Percentiles rank a stretch among this genome's conserved stretches.
Conservation (phyloP, 73 alveolate genomes). For the Tetrahymena borealis region DNA sequence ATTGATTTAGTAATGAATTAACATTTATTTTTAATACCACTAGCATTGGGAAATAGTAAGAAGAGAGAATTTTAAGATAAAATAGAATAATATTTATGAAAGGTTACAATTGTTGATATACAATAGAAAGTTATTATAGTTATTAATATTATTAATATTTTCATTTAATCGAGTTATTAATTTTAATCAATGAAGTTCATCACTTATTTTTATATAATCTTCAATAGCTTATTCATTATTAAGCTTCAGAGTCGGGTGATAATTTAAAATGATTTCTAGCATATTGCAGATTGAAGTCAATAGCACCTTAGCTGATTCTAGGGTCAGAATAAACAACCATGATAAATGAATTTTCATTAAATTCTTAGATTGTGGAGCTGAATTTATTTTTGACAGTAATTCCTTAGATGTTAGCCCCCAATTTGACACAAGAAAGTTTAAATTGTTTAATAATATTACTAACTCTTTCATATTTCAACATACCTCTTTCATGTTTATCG, state of each 20-base stretch:
- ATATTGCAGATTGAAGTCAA: background rate
- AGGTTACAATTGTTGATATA: no score
- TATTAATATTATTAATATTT: no score
- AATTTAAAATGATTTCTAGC: background rate
- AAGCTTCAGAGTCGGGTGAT: background rate
- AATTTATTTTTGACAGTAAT: slow-evolving; percentile 12
- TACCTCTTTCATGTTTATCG: slow-evolving; percentile 23
- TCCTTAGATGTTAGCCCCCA: slow-evolving; percentile 16
- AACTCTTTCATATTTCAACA: slow-evolving; percentile 28
- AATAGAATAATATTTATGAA: no score
- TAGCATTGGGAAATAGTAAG: no score
- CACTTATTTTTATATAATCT: no score
- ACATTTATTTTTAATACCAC: no score
- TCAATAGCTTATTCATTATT: background rate
- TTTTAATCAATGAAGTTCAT: no score
- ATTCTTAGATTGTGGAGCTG: slow-evolving; percentile 9
- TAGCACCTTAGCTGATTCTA: background rate
- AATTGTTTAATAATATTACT: slow-evolving; percentile 27
- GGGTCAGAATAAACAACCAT: slow-evolving; percentile 31
- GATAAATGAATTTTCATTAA: slow-evolving; percentile 34
- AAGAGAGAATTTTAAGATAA: no score
- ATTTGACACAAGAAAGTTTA: slow-evolving; percentile 32
- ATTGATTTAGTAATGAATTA: no score
- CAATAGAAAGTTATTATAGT: no score
- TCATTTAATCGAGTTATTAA: no score